phyloP scores from a whole-genome alignment of 176 grass and related monocot genomes.

The Oryza nivara region DNA sequence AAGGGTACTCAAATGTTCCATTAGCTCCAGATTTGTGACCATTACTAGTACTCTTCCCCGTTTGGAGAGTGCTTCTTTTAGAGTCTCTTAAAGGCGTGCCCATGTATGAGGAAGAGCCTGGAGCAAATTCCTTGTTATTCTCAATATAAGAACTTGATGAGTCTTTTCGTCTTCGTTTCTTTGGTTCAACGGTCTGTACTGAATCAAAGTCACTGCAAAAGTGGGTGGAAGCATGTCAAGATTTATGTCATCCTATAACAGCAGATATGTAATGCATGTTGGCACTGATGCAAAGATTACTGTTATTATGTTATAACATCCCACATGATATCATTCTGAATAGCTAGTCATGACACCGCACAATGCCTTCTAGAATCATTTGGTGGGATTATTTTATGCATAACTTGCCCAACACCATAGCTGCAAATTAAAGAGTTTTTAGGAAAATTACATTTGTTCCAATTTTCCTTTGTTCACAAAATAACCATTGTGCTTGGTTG shows the following conservation, averaged over 20 bases:
- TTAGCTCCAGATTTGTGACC: slow-evolving; percentile 33
- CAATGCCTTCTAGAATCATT: background rate
- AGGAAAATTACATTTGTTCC: slow-evolving; percentile 67
- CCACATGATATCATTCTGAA: slow-evolving; percentile 18
- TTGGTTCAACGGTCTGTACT: slow-evolving; percentile 50
- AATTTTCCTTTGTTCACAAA: slow-evolving; percentile 90
- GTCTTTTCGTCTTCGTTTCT: slow-evolving; percentile 77
- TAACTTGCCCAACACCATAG: slow-evolving; percentile 4
- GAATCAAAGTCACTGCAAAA: slow-evolving; percentile 59
- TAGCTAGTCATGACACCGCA: slow-evolving; percentile 21
- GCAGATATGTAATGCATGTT: slow-evolving; percentile 25
- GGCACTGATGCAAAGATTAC: background rate
- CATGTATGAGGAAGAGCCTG: background rate
- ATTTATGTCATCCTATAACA: background rate
- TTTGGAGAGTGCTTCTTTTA: slow-evolving; percentile 33
- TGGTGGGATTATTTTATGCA: background rate
- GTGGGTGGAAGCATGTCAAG: slow-evolving; percentile 34
- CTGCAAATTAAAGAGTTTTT: slow-evolving; percentile 33
- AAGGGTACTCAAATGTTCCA: slow-evolving; percentile 43
- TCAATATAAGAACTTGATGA: slow-evolving; percentile 45
- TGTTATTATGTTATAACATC: slow-evolving; percentile 19
- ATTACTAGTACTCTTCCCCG: slow-evolving; percentile 42
- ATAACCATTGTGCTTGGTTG: slow-evolving; percentile 80
- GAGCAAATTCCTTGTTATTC: slow-evolving; percentile 41
- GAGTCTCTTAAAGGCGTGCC: slow-evolving; percentile 44